Base-by-base conservation (phyloP, 2,329 filamentous ascomycete species). In the Neofusicoccum ribis region DNA sequence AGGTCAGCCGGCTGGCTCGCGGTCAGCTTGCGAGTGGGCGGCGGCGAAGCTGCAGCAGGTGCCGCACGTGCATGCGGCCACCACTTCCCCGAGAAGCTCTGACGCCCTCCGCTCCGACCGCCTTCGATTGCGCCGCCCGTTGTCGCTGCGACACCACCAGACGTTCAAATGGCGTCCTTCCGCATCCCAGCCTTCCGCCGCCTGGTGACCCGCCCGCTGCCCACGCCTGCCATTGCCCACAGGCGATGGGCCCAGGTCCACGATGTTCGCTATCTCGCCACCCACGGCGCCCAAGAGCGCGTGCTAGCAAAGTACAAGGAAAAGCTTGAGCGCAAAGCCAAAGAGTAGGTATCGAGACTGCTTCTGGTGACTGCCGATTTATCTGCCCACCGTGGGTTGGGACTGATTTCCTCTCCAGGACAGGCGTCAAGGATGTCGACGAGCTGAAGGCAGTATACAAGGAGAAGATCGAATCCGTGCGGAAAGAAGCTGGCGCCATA, bases 231-330 rank as follows among this genome's bases (percentile, higher is more conserved):
- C 37, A n/a, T 56, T n/a, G 49, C 64, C 63, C 94, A 97, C 78
- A 87, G 89, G 64, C 88, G 93, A 76, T 96, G 92, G 90, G 94
- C 94, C 1, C 92, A 92, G 72, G 93, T 97, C 36, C 92, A 96
- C 78, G 92, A 97, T 78, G 89, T 96, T 54, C 92, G 93, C 69
- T 96, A 94, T 83, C 86, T 97, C 51, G 90, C 90, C 67, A 95
- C 92, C 15, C 91, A 93, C 67, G 86, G 87, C 65, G 82, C 87
- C 65, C 84, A 89, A 52, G 85, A 86, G 65, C 84, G 85, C 71
- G 82, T 97, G 44, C 76, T 91, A 69, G 92, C 96, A 69, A 96
- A 91, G 78, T 99, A 99, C 82, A 87, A 87, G 71, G 86, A 89
- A 65, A 97, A 97, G 82, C 89, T 99, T 68, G 86, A 91, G 69